Evolutionary conservation across 352 stramenopile genomes (phyloP), one percentile per base, ranked within the genome.

Genomic region (Pythium pyrilobum): DNA sequence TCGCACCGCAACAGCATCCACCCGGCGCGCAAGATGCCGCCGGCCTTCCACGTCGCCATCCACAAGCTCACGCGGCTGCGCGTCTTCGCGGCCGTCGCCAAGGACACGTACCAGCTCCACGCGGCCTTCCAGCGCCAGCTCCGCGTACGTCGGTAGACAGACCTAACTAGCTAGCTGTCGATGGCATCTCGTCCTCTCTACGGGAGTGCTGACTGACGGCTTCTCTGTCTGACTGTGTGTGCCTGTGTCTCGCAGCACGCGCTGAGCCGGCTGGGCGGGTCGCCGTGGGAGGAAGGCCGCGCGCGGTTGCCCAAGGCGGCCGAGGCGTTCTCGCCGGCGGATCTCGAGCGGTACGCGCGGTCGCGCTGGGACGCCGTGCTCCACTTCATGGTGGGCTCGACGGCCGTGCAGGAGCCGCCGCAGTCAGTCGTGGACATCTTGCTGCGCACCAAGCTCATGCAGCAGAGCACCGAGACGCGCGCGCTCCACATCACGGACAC

Each of bases 401-500:
- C 67, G 18, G 64, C 63, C 27, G 63, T 72, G 24, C 33, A 53
- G 13, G 67, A 70, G 34, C 67, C 67, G 38, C 67, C 58, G 23
- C 23, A 45, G 23, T 59, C 46, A n/a, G 67, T 75, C 16, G 55
- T 75, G 5, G 62, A 90, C 34, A 93, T 93, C 34, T 52, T 93
- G 33, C 39, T 91, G 13, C 72, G 78, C 31, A 93, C 82, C 1
- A 74, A 62, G 32, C 62, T 93, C 12, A 82, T 93, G 51, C 77
- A 89, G 51, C 62, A 82, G 31, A 86, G 66, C 62, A 44, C 62
- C 6, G 75, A 89, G 47, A 73, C 73, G 18, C 72, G 72, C 49
- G 64, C 85, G 40, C 72, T 94, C 32, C 81, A 91, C 62, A 92
- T 94, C 53, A 93, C 85, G 32, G 80, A 94, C 66, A 90, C 81